Base-by-base conservation (phyloP, 257 asterid species). In the Ocimum tenuiflorum region DNA sequence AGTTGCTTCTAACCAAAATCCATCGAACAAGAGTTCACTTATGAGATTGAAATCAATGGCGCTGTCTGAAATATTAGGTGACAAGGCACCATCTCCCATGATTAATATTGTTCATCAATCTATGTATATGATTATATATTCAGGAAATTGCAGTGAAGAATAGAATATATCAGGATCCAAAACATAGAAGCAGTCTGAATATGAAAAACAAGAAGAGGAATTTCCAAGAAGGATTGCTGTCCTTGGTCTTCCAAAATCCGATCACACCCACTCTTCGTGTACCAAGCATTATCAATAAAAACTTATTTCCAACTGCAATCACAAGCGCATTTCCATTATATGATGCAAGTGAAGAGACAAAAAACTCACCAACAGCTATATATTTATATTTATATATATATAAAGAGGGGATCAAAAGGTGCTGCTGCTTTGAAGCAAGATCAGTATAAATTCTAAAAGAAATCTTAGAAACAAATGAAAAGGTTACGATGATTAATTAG, bases 1-100 rank as follows among this genome's bases (percentile, higher is more conserved):
- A 3, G 84, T 68, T 38, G 91, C 69, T 51, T 86, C 88, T 82
- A 86, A 73, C 91, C 88, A 82, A 83, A 82, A 86, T 9, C 88
- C 95, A 31, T 84, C 95, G 39, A 50, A 68, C 61, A 86, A 76
- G 85, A 84, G 82, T 60, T 86, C 84, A 69, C 69, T 80, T 68
- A 84, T 74, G 73, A 77, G 81, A 51, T 36, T 69, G 79, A 80
- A 78, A 79, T 80, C 85, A 49, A 76, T 45, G 31, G 55, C 15
- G 69, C 60, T 69, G 71, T 79, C 82, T 22, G 81, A 73, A 20
- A 75, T 55, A 36, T 73, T 77, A 60, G 77, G 81, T 38, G 79
- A 66, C 66, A 52, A 60, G 62, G 69, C 73, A 70, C 75, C 86
- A 75, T 79, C 85, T 67, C 70, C 91, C 91, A 85, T 85, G 82